Evolutionary conservation across 768 basidiomycete species (phyloP).

Genomic region (Tubosaeta sp.): DNA sequence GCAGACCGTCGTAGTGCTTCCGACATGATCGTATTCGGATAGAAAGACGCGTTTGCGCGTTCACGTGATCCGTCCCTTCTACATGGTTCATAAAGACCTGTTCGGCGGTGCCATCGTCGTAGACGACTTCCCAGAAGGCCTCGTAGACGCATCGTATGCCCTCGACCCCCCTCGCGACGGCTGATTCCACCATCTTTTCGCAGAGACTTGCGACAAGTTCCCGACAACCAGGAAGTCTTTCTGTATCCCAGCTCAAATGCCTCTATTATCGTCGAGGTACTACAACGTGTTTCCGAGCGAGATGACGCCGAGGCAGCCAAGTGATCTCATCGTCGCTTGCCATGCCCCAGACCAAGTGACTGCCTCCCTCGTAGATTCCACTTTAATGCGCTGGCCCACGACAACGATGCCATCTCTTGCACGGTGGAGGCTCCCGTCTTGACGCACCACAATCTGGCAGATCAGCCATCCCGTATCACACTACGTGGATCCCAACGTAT

Average conservation of each 20-base stretch:
- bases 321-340: constrained; percentile 38
- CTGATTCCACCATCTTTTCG: not conserved
- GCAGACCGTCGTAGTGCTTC: constrained; percentile 55
- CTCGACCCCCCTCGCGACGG: constrained; percentile 6
- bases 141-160: constrained; percentile 86
- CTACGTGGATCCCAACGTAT: constrained; percentile 70
- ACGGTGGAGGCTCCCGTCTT: constrained; percentile 40
- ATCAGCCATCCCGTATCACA: constrained; percentile 51
- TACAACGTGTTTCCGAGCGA: constrained; percentile 62
- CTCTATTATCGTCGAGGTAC: constrained; percentile 81
- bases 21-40: constrained; percentile 27
- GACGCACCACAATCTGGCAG: constrained; percentile 39
- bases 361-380: constrained; percentile 61
- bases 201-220: constrained; percentile 76
- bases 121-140: constrained; percentile 42
- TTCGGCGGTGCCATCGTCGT: constrained; percentile 87
- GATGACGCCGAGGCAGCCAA: constrained; percentile 61
- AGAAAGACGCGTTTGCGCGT: constrained; percentile 8
- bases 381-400: constrained; percentile 86
- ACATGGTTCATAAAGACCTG: constrained; percentile 35
- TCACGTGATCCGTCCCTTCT: constrained; percentile 19
- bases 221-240: constrained; percentile 94
- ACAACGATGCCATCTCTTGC: constrained; percentile 67
- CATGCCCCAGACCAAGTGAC: constrained; percentile 4
- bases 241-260: constrained; percentile 62